These are phyloP conservation scores for Chimonanthus praecox DNA, from an alignment of 164 flowering plant species.

Conservation along the genomic window DNA sequence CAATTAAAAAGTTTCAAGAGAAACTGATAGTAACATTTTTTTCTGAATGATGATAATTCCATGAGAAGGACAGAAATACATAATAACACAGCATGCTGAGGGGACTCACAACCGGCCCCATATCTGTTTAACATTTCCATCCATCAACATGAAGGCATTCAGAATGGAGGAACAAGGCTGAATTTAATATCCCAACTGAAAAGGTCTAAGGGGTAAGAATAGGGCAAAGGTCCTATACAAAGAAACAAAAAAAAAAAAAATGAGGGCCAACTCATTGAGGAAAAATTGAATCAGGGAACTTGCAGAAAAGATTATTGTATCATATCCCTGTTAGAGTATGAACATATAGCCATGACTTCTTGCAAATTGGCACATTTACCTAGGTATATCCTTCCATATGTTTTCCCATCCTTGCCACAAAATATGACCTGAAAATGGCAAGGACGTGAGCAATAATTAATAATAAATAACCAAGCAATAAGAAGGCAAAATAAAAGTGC, in stretches of 20 bases:
- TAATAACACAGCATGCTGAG: too few species aligned
- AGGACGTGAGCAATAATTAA: background rate
- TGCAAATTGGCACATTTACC: constrained; percentile 15
- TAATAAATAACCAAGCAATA: background rate
- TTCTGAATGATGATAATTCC: too few species aligned
- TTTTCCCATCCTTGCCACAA: constrained; percentile 36
- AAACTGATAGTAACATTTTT: background rate
- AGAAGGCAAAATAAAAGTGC: constrained; percentile 1
- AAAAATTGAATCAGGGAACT: background rate
- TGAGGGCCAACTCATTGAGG: background rate
- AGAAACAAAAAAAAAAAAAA: too few species aligned
- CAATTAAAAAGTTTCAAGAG: background rate
- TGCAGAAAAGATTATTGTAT: too few species aligned
- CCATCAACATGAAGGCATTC: background rate
- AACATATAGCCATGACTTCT: background rate
- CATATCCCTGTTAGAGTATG: too few species aligned
- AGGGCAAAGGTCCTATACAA: too few species aligned
- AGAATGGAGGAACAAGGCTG: background rate
- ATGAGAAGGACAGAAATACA: too few species aligned
- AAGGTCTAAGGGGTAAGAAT: too few species aligned
- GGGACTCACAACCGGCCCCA: too few species aligned
- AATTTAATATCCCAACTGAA: too few species aligned
- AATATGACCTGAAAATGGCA: constrained; percentile 48
- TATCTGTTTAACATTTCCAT: background rate
- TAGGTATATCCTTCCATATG: constrained; percentile 49